Conservation (phyloP, 805 yeast species). For the Candida bentonensis region DNA sequence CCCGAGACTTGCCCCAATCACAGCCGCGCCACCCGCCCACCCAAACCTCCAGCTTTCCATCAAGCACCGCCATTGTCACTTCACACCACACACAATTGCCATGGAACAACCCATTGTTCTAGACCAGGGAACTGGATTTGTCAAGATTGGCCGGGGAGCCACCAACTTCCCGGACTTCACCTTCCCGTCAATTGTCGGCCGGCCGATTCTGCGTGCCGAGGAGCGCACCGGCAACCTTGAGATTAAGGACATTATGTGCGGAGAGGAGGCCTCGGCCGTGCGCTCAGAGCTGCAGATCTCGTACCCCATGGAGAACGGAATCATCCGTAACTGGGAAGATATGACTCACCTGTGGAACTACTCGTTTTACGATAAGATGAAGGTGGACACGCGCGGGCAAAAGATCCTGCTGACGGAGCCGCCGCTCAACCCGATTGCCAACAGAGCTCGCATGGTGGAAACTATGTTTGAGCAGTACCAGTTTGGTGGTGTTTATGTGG, state of each 20-base stretch:
- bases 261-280: conserved; percentile 84
- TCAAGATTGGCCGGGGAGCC: conserved; percentile 92
- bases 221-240: conserved; percentile 68
- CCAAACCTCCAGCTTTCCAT: too few relatives aligned
- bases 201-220: conserved; percentile 94
- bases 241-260: conserved; percentile 94
- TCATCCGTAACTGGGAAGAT: conserved; percentile 95
- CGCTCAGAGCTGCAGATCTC: conserved; percentile 81
- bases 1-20: too few relatives aligned
- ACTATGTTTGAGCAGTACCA: conserved; percentile 85
- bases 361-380: conserved; percentile 84
- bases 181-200: conserved; percentile 93
- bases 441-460: conserved; percentile 83
- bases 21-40: too few relatives aligned
- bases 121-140: conserved; percentile 98
- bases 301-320: conserved; percentile 99
- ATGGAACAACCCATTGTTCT: conserved; percentile 39
- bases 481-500: conserved; percentile 88
- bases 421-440: conserved; percentile 89
- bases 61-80: too few relatives aligned
- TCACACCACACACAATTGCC: too few relatives aligned
- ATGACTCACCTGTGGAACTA: conserved; percentile 98
- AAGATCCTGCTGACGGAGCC: conserved; percentile 91
- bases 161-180: conserved; percentile 94
- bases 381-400: conserved; percentile 55